phyloP scores from a whole-genome alignment of 148 eudicot species.

The Tetragonia tetragonoides region DNA sequence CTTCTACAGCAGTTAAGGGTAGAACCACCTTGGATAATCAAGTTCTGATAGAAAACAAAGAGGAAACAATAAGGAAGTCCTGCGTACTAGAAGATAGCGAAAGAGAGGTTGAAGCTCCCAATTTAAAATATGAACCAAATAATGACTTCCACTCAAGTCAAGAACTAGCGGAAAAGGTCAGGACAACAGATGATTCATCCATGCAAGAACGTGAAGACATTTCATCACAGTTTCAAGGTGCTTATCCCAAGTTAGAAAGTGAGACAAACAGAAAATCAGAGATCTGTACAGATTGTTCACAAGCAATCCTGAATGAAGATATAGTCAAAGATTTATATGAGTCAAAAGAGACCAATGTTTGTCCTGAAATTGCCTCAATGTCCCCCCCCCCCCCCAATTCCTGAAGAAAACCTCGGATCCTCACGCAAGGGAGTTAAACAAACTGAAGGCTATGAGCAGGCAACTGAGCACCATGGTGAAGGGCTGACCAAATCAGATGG shows the following conservation, averaged over 20 bases:
- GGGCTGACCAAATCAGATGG: constrained; percentile 23
- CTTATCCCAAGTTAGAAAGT: constrained; percentile 11
- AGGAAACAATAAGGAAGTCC: not conserved
- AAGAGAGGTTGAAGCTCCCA: not conserved
- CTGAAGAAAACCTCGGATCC: constrained; percentile 4
- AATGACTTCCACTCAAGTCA: not conserved
- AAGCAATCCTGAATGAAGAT: constrained; percentile 6
- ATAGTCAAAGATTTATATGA: not conserved
- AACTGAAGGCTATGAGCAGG: constrained; percentile 8
- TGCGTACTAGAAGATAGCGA: not conserved
- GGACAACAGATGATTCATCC: constrained; percentile 3
- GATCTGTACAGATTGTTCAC: not conserved
- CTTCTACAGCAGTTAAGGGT: not conserved
- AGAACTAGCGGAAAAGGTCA: not conserved
- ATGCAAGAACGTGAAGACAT: constrained; percentile 15
- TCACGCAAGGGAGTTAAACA: not conserved
- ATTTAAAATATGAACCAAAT: not conserved
- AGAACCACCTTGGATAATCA: not conserved
- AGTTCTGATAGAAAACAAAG: not conserved
- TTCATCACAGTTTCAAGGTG: constrained; percentile 9
- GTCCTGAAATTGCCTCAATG: constrained; percentile 1
- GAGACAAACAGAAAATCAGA: not conserved
- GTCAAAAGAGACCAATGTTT: constrained; percentile 7
- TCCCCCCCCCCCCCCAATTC: not conserved
- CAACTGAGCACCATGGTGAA: constrained; percentile 10